Conservation (phyloP, 139 green algal genomes). For the Desmodesmus armatus region DNA sequence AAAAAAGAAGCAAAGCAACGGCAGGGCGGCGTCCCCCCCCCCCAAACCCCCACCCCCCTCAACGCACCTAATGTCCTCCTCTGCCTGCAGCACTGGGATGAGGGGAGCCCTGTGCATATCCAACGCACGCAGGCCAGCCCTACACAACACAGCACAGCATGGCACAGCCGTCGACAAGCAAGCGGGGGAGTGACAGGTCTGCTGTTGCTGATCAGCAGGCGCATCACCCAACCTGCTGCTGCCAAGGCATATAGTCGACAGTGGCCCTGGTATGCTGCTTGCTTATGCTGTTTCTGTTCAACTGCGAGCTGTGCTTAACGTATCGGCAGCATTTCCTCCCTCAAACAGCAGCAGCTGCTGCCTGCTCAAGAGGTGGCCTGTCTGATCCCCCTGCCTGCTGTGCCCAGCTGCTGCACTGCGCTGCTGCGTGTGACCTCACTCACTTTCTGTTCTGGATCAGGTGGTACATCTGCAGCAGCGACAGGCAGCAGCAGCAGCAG, state of each 20-base stretch:
- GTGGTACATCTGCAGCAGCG: conserved; percentile 21
- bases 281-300: too few relatives aligned
- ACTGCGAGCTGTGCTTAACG: too few relatives aligned
- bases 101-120: conserved; percentile 52
- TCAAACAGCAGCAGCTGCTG: conserved; percentile 28
- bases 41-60: too few relatives aligned
- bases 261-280: too few relatives aligned
- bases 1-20: too few relatives aligned
- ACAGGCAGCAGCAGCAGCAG: background rate
- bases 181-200: too few relatives aligned
- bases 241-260: too few relatives aligned
- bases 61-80: conserved; percentile 69
- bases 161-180: too few relatives aligned
- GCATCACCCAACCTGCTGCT: too few relatives aligned
- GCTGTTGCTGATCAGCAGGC: too few relatives aligned
- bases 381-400: too few relatives aligned
- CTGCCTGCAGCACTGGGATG: conserved; percentile 63
- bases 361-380: background rate
- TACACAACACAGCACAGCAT: conserved; percentile 30
- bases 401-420: background rate
- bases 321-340: background rate
- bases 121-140: conserved; percentile 51
- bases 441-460: conserved; percentile 50
- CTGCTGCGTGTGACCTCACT: background rate
- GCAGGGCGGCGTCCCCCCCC: too few relatives aligned